Evolutionary conservation across 805 yeast genomes (phyloP).

Genomic region (Pichia sporocuriosa): DNA sequence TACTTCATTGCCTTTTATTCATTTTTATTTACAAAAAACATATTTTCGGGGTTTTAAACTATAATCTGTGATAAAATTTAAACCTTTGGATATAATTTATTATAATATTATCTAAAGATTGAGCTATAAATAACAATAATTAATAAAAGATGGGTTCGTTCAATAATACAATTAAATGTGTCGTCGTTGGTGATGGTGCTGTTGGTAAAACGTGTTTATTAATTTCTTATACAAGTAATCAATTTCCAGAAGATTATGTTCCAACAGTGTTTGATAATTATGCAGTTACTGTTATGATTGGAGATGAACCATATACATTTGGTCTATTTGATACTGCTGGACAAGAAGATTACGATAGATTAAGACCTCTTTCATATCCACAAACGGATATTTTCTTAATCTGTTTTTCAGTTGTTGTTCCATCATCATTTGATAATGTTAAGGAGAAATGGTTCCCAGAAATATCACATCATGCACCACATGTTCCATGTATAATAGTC

Average conservation of each 20-base stretch:
- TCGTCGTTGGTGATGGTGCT: conserved; percentile 99
- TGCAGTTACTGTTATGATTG: conserved; percentile 92
- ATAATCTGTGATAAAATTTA: too few species aligned
- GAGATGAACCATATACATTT: conserved; percentile 95
- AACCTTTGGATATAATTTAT: too few species aligned
- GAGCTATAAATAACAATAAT: neutral
- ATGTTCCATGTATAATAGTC: conserved; percentile 92
- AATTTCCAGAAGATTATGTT: conserved; percentile 96
- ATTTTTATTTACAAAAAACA: too few species aligned
- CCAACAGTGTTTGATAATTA: conserved; percentile 98
- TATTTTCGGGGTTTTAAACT: too few species aligned
- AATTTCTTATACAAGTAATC: conserved; percentile 93
- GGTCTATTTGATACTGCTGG: conserved; percentile 99
- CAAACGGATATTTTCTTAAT: conserved; percentile 95
- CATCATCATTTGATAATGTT: conserved; percentile 95
- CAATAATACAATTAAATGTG: conserved; percentile 66
- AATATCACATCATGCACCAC: conserved; percentile 91
- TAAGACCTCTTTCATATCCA: conserved; percentile 94
- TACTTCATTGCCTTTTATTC: too few species aligned
- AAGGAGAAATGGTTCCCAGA: conserved; percentile 99
- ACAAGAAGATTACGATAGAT: conserved; percentile 96
- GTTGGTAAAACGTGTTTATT: conserved; percentile 96
- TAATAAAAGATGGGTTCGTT: conserved; percentile 13
- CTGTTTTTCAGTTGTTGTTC: conserved; percentile 94
- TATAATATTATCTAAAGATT: neutral